Evolutionary conservation across 257 asterid species (phyloP), one percentile per base, ranked within the genome.

Genomic region (Scutellaria minor): DNA sequence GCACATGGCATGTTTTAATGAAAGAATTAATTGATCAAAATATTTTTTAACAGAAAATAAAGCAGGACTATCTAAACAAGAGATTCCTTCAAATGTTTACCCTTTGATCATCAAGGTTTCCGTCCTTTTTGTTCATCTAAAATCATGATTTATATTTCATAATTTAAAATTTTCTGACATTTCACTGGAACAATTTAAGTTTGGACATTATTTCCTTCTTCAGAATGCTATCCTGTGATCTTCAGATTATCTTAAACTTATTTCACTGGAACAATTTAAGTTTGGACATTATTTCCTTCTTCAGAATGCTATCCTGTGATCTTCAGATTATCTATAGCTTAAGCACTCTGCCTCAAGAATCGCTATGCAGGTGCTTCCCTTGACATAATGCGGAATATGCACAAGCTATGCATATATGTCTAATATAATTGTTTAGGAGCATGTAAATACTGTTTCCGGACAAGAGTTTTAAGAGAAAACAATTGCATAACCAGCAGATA

Each of bases 101-200:
- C 56, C 64, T 39, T 22, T 6, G 8, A 27, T 18, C 51, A 35
- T 44, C 50, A 3, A 37, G 6, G 37, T 56, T n/a, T 2, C 48
- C 6, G 15, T 10, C 57, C 56, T 42, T 15, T 12, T 24, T 12
- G 6, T 45, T 57, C 14, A 0, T 27, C 59, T 57, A 44, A 48
- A 62, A 71, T 18, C 60, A 53, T 52, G 77, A 22, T 41, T 15
- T 27, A 37, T 71, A 58, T 62, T 24, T 64, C 56, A 73, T 11
- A 31, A 47, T 24, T 45, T 56, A 37, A 10, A 5, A 1, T 31
- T 13, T 7, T 39, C 5, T 35, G 13, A 46, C 48, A 47, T 55
- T 64, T 47, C 46, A 65, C 50, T 4, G 39, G 39, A 39, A 61
- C 1, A 2, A 31, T 35, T 55, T 39, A 35, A 62, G 10, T 45